phyloP scores from a whole-genome alignment of 192 early-diverging fungal species.

The Coemansia sp. region DNA sequence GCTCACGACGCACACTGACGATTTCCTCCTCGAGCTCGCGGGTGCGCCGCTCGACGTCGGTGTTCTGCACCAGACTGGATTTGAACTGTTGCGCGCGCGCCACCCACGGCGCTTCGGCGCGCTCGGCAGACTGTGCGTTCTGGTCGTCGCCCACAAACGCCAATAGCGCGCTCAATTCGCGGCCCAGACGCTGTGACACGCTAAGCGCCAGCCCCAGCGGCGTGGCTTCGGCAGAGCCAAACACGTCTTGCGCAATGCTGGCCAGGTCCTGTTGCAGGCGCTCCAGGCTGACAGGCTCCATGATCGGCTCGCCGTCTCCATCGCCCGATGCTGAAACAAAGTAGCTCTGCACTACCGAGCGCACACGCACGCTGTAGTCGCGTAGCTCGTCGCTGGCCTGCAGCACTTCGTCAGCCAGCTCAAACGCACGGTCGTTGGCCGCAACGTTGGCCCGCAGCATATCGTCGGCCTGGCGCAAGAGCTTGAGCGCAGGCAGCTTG shows the following conservation, averaged over 20 bases:
- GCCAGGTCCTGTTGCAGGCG: conserved; percentile 18
- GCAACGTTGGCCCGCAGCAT: conserved; percentile 24
- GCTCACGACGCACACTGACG: conserved; percentile 70
- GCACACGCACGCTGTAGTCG: conserved; percentile 19
- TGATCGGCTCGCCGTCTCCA: not conserved
- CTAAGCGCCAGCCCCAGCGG: conserved; percentile 20
- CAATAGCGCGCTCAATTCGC: conserved; percentile 19
- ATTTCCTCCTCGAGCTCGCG: conserved; percentile 77
- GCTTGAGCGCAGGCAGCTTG: conserved; percentile 63
- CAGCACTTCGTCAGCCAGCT: conserved; percentile 10
- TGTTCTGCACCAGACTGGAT: conserved; percentile 73
- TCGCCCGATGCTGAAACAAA: conserved; percentile 9
- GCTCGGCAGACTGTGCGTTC: conserved; percentile 1
- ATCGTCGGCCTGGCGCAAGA: conserved; percentile 66
- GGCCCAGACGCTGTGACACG: conserved; percentile 20
- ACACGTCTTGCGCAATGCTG: conserved; percentile 36
- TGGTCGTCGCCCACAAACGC: conserved; percentile 13
- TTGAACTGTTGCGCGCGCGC: conserved; percentile 77
- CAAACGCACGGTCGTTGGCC: conserved; percentile 3
- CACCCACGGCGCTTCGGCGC: conserved; percentile 70
- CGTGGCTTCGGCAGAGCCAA: conserved; percentile 23
- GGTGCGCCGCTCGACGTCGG: conserved; percentile 73
- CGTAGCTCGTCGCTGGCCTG: conserved; percentile 16
- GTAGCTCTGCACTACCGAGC: conserved; percentile 19
- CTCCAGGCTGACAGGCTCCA: not conserved